Base-by-base conservation (phyloP, 176 grass and related monocot species). In the Avena sativa region DNA sequence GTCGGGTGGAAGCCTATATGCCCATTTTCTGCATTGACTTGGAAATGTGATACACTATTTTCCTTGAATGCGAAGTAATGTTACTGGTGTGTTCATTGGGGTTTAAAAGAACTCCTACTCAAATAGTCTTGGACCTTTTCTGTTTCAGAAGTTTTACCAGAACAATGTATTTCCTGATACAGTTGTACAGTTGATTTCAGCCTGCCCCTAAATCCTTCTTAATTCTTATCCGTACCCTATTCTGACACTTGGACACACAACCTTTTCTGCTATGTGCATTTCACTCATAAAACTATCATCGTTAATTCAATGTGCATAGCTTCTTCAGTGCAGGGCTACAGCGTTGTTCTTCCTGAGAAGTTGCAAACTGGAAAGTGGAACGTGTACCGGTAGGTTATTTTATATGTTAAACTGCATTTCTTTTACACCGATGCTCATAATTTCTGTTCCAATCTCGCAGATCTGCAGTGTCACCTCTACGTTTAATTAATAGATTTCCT, bases 361-460 rank as follows among this genome's bases (percentile, higher is more conserved):
- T 86, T 98, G 86, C 96, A 96, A 43, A 98, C 88, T 81, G 96
- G 93, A 81, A 98, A 96, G 77, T 98, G 96, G 93, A 94, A 98
- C 84, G 96, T 98, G 34, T 96, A 98, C 81, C 91, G 96, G 96
- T 93, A 88, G 15, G 85, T 4, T 68, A 40, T 82, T 78, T 78
- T 74, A 51, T 52, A 78, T 52, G 84, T 32, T 47, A 59, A 44
- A 14, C 69, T 74, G 70, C 40, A 55, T 64, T 81, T 63, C 58
- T 20, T 2, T 44, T 67, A 53, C 80, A 25, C 71, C 8, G 65
- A 49, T 17, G 78, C 61, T 88, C 68, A 87, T 25, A 87, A 72
- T 77, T 23, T 64, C 69, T 75, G 43, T 81, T 82, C 36, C 71
- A 23, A 26, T 61, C 52, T 60, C 89, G 86, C 93, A 98, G 96